These are phyloP conservation scores for Fusarium armeniacum DNA, from an alignment of 2,329 filamentous ascomycete genomes.

Conservation along the genomic window DNA sequence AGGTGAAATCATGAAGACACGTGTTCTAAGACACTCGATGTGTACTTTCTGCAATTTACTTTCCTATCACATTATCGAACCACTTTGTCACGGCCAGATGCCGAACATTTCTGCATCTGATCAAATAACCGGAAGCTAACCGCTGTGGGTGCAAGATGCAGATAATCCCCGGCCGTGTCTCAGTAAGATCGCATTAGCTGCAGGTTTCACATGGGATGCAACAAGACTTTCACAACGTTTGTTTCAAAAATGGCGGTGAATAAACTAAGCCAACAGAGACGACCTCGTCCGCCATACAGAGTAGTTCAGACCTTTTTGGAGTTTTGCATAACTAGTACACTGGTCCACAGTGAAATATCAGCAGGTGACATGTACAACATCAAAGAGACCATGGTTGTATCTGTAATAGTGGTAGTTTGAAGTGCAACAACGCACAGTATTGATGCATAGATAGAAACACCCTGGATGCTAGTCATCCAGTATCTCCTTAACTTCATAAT, in stretches of 20 bases:
- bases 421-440: neutral
- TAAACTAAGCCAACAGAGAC: neutral
- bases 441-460: neutral
- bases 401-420: no score
- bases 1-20: neutral
- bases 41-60: neutral
- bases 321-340: no score
- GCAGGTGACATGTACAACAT: neutral
- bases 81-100: no score
- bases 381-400: neutral
- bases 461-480: neutral
- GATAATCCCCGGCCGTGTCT: neutral
- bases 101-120: no score
- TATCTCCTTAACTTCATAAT: slow-evolving; percentile 11
- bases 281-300: neutral
- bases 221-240: neutral
- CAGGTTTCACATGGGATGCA: neutral
- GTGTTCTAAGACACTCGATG: neutral
- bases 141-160: neutral
- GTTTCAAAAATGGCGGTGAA: neutral
- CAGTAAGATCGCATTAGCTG: neutral
- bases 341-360: no score
- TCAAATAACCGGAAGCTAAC: neutral
- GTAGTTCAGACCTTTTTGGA: neutral
- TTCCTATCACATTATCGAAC: neutral